Evolutionary conservation across 805 yeast genomes (phyloP).

Genomic region (Diddensiella santjacobensis): DNA sequence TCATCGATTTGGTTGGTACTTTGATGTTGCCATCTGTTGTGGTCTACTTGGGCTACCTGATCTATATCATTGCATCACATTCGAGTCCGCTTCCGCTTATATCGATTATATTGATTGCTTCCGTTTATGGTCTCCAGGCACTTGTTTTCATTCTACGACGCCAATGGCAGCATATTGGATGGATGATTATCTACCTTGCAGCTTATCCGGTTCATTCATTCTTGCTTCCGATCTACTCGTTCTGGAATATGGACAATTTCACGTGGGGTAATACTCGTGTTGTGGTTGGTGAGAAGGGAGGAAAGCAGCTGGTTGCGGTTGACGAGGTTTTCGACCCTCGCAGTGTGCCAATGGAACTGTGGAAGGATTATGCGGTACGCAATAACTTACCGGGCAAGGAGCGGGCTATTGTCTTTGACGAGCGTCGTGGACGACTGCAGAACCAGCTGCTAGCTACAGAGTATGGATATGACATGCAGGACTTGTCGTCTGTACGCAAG

Average conservation of each 20-base stretch:
- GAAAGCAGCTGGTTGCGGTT: conserved; percentile 40
- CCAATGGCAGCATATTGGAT: conserved; percentile 46
- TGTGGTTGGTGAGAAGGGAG: conserved; percentile 51
- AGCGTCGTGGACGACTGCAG: conserved; percentile 32
- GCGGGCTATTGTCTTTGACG: conserved; percentile 34
- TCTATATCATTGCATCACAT: conserved; percentile 46
- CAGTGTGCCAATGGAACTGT: conserved; percentile 36
- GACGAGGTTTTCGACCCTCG: conserved; percentile 37
- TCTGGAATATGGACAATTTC: conserved; percentile 64
- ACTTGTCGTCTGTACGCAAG: conserved; percentile 19
- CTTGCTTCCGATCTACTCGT: conserved; percentile 55
- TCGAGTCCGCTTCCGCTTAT: conserved; percentile 49
- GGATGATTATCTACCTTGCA: conserved; percentile 53
- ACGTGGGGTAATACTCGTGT: conserved; percentile 64
- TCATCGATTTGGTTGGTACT: conserved; percentile 54
- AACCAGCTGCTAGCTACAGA: conserved; percentile 26
- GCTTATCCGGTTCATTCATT: conserved; percentile 63
- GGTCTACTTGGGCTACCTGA: conserved; percentile 49
- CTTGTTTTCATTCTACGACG: conserved; percentile 46
- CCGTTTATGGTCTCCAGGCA: conserved; percentile 59
- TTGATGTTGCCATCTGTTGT: conserved; percentile 58
- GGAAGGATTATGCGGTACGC: conserved; percentile 37
- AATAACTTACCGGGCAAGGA: conserved; percentile 37
- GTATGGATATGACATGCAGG: conserved; percentile 27
- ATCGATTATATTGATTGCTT: conserved; percentile 53